Evolutionary conservation across 345 rosid species (phyloP).

Genomic region (Citrus sinensis): DVS_A1.0 CM039163.1:1579501-1580000

Average conservation of each 20-base stretch:
- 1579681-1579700: not conserved
- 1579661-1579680: not conserved
- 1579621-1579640: too few species aligned
- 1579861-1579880: not conserved
- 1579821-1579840: not conserved
- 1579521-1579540: too few species aligned
- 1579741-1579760: not conserved
- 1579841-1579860: not conserved
- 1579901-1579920: not conserved
- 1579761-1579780: not conserved
- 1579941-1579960: not conserved
- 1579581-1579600: not conserved
- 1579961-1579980: not conserved
- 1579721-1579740: not conserved
- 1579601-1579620: too few species aligned
- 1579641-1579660: not conserved
- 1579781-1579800: not conserved
- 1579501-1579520: too few species aligned
- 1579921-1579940: not conserved
- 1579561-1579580: too few species aligned
- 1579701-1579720: not conserved
- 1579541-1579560: too few species aligned
- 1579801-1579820: not conserved
- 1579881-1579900: not conserved
- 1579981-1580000: fast-evolving